Evolutionary conservation across 2,329 filamentous ascomycete genomes (phyloP), one percentile per base, ranked within the genome.

Genomic region (Colletotrichum aenigma): DNA sequence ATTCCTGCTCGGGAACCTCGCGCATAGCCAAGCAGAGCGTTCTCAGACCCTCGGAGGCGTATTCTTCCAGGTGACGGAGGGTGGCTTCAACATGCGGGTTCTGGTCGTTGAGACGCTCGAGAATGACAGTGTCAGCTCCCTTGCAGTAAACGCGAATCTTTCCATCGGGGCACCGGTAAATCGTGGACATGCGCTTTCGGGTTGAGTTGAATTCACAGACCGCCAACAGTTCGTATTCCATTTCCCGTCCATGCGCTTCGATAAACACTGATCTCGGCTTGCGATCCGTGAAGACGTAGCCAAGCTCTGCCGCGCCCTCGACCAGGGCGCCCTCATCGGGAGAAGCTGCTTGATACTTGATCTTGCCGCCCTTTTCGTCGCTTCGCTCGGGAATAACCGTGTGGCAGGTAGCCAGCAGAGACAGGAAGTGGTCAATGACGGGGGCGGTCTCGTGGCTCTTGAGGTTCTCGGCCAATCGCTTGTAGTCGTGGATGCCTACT

Each of bases 171-270:
- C 96, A 98, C 69, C 97, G 93, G 87, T 97, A 98, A 79, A 99
- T 97, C 26, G 96, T 95, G 9, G 97, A 98, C 97, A 99, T 99
- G 79, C 97, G 91, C 87, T 99, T 99, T 80, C 97, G 91, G 10
- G 96, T 97, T 2, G 97, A 98, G 86, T 99, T 99, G 89, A 99
- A 99, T 84, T 99, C 97, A 84, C 96, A 98, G n/a, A 99, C 96
- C 4, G 96, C 96, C 74, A 99, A 87, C 52, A 99, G 89, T 83
- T 98, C 95, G 83, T 97, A 99, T 83, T 98, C 94, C 58, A 91
- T 89, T 78, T 95, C 90, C 79, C 91, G 87, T 1, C 94, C 96
- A 52, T 91, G 90, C 2, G 94, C 93, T 71, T 94, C 91, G 79
- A 98, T 96, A 55, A 96, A 94, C 34, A 99, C 97, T 7, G 95